Evolutionary conservation across 441 rosid species (phyloP).

Genomic region (Gossypium trilobum): DNA sequence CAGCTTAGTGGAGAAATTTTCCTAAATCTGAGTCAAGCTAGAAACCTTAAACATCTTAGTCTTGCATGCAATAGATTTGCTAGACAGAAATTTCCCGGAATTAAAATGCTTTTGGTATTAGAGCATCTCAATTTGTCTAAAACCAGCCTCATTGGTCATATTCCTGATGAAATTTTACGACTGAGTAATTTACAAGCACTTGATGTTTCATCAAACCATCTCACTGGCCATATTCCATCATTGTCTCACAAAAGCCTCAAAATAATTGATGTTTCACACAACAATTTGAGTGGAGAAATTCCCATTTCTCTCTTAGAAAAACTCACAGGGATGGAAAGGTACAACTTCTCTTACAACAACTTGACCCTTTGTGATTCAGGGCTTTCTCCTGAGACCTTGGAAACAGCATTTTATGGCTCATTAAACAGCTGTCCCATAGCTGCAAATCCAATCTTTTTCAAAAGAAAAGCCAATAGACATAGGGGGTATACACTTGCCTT

Average conservation of each 20-base stretch:
- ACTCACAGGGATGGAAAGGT: slow-evolving; percentile 51
- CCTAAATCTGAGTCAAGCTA: slow-evolving; percentile 34
- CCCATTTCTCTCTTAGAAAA: slow-evolving; percentile 44
- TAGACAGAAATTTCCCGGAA: slow-evolving; percentile 46
- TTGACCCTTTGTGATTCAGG: slow-evolving; percentile 57
- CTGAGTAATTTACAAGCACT: slow-evolving; percentile 43
- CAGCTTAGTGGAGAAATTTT: slow-evolving; percentile 64
- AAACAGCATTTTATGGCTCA: slow-evolving; percentile 51
- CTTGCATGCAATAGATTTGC: slow-evolving; percentile 67
- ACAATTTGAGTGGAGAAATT: slow-evolving; percentile 72
- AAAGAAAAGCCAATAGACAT: slow-evolving; percentile 34
- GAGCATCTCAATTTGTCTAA: slow-evolving; percentile 72
- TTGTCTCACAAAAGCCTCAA: slow-evolving; percentile 36
- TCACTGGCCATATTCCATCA: slow-evolving; percentile 47
- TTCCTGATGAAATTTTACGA: slow-evolving; percentile 48
- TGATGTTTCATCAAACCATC: slow-evolving; percentile 72
- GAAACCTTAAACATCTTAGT: slow-evolving; percentile 57
- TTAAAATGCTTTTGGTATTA: slow-evolving; percentile 38
- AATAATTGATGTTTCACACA: slow-evolving; percentile 60
- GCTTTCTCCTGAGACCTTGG: slow-evolving; percentile 38
- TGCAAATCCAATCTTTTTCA: slow-evolving; percentile 55
- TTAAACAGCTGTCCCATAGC: slow-evolving; percentile 77
- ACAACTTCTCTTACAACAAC: slow-evolving; percentile 87
- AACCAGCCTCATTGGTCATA: slow-evolving; percentile 49
- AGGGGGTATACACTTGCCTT: slow-evolving; percentile 53